Percentiles rank a stretch among this genome's conserved stretches.
phyloP scores from a whole-genome alignment of 345 rosid species.

The Populus nigra region DNA sequence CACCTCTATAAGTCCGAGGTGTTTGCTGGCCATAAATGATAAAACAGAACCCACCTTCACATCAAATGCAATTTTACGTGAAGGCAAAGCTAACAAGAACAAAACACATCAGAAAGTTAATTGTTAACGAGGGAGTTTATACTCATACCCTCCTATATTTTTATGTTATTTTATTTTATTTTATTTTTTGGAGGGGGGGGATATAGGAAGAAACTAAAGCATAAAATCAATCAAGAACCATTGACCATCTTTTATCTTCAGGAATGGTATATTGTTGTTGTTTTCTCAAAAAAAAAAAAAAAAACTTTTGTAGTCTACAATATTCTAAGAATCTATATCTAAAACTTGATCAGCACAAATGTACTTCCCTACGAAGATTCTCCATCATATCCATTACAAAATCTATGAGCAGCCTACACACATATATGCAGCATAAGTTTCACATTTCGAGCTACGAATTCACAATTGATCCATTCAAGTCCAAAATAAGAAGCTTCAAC shows the following conservation, averaged over 20 bases:
- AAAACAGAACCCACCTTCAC: neutral
- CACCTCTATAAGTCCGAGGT: too few relatives aligned
- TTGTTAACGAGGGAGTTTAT: neutral
- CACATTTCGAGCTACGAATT: neutral
- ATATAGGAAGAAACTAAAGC: neutral
- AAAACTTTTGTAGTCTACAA: neutral
- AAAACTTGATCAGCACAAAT: neutral
- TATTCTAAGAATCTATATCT: neutral
- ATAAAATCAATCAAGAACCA: neutral
- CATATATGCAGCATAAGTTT: too few relatives aligned
- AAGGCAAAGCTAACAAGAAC: neutral
- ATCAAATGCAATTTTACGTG: neutral
- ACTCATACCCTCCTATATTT: neutral
- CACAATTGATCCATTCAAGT: neutral
- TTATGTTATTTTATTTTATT: too few relatives aligned
- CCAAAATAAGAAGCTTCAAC: neutral
- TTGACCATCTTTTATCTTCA: neutral
- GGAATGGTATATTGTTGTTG: neutral
- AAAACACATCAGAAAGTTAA: neutral
- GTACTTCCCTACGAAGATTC: neutral
- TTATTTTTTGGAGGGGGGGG: neutral
- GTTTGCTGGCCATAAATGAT: neutral
- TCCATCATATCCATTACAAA: neutral
- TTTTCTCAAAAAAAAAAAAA: too few relatives aligned
- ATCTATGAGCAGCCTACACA: neutral